phyloP scores from a whole-genome alignment of 1,284 basidiomycete species.

The Melampsora larici-populina region DNA sequence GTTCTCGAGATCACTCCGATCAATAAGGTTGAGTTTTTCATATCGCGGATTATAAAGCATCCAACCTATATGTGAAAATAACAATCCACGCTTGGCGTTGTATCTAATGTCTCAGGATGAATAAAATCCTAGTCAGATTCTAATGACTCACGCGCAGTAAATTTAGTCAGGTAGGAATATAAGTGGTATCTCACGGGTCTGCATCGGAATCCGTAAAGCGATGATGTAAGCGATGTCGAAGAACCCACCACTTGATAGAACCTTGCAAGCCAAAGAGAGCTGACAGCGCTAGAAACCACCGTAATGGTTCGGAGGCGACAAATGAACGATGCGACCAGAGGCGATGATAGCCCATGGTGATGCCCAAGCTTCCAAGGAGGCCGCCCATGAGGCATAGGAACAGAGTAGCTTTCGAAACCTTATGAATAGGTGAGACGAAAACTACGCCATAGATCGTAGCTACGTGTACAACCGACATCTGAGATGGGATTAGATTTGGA shows the following conservation, averaged over 20 bases:
- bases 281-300: constrained; percentile 63
- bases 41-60: constrained; percentile 74
- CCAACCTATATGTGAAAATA: constrained; percentile 77
- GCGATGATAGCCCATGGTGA: constrained; percentile 72
- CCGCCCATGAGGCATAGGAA: constrained; percentile 2
- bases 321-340: constrained; percentile 72
- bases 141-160: too few species aligned
- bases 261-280: constrained; percentile 70
- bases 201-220: constrained; percentile 55
- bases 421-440: constrained; percentile 3
- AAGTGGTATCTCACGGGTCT: background rate
- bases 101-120: constrained; percentile 54
- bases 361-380: constrained; percentile 51
- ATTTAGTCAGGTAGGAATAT: too few species aligned
- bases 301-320: constrained; percentile 61
- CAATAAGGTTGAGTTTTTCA: constrained; percentile 63
- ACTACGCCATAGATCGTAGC: constrained; percentile 4
- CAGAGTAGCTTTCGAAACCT: background rate
- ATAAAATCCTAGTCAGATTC: too few species aligned
- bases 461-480: constrained; percentile 15
- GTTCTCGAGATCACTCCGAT: constrained; percentile 65
- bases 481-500: background rate
- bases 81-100: constrained; percentile 67
- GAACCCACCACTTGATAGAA: constrained; percentile 55
- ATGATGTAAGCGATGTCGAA: constrained; percentile 72